Evolutionary conservation across 306 rosid species (phyloP).

Genomic region (Dalbergia oliveri): DNA sequence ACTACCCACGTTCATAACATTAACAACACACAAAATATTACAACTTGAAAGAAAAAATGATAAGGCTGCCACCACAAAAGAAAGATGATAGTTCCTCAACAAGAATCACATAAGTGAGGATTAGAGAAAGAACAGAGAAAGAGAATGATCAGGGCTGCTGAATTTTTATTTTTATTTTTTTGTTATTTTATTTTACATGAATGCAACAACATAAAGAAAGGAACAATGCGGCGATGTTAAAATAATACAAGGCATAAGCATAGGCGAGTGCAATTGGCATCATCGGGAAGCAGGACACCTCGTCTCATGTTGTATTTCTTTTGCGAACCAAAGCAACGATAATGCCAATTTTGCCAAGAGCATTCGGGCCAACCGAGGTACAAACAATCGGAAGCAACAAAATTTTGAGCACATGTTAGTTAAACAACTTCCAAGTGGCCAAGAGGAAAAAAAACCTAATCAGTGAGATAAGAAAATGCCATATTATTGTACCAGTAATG

Average conservation of each 20-base stretch:
- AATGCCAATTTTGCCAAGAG: slow-evolving; percentile 38
- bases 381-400: slow-evolving; percentile 26
- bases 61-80: too few species aligned
- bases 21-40: too few species aligned
- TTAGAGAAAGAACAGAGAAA: too few species aligned
- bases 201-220: too few species aligned
- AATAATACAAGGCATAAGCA: not conserved
- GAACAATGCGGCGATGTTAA: too few species aligned
- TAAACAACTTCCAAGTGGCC: slow-evolving; percentile 32
- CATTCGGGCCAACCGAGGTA: not conserved
- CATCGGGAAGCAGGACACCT: not conserved
- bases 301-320: slow-evolving; percentile 1
- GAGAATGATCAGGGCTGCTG: too few species aligned
- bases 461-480: not conserved
- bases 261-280: not conserved
- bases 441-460: slow-evolving; percentile 15
- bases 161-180: too few species aligned
- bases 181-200: too few species aligned
- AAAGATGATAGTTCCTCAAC: too few species aligned
- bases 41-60: too few species aligned
- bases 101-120: too few species aligned
- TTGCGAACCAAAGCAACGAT: slow-evolving; percentile 23
- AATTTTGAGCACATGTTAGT: slow-evolving; percentile 12
- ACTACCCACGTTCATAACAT: too few species aligned
- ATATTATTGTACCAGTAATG: not conserved